Conservation (phyloP, 1,139 yeast genomes). For the Hansenula lynferdii region DNA sequence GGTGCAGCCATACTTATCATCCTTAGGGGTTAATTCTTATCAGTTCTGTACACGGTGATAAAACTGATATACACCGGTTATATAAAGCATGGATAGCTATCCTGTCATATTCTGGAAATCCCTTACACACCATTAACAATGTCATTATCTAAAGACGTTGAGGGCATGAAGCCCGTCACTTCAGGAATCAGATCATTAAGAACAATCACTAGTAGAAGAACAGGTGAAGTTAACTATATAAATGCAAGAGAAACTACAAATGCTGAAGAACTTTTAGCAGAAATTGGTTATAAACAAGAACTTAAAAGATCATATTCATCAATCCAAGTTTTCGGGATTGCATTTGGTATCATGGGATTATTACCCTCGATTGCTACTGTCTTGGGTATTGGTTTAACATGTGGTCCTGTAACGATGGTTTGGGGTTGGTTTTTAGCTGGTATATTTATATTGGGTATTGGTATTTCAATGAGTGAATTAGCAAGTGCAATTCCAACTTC, state of each 20-base stretch:
- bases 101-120: too few relatives aligned
- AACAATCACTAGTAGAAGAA: not conserved
- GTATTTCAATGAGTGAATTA: not conserved
- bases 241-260: conserved; percentile 7
- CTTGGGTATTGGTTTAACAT: not conserved
- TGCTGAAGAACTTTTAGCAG: not conserved
- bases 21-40: too few relatives aligned
- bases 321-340: not conserved
- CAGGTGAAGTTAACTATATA: conserved; percentile 1
- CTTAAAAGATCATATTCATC: not conserved
- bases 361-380: not conserved
- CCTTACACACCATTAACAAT: too few relatives aligned
- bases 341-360: not conserved
- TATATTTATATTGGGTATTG: not conserved
- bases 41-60: too few relatives aligned
- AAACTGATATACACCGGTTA: too few relatives aligned
- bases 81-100: too few relatives aligned
- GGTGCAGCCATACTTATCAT: too few relatives aligned
- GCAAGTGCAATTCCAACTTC: not conserved
- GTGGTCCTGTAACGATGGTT: not conserved
- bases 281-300: not conserved
- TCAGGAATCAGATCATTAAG: not conserved
- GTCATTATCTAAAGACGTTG: too few relatives aligned
- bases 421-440: not conserved
- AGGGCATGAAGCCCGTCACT: not conserved